phyloP scores from a whole-genome alignment of 106 monocot species.

The Phalaenopsis equestris region DNA sequence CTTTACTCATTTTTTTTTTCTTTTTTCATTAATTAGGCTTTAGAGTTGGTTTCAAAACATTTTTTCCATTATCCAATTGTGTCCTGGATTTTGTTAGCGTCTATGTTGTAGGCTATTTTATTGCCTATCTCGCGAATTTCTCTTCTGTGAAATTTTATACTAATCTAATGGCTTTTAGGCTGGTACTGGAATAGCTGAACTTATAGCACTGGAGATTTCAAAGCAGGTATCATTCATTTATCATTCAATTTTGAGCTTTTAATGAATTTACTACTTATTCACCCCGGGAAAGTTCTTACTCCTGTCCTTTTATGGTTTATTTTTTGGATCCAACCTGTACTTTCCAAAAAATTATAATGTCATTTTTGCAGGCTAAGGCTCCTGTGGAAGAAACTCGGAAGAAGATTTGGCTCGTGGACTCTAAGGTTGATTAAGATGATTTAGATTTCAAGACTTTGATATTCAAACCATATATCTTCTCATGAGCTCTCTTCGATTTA shows the following conservation, averaged over 20 bases:
- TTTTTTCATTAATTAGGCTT: too few relatives aligned
- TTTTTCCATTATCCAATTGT: too few relatives aligned
- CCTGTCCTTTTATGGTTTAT: neutral
- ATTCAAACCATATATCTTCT: too few relatives aligned
- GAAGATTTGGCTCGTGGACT: constrained; percentile 93
- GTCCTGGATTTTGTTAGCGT: too few relatives aligned
- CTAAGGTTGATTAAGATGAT: constrained; percentile 42
- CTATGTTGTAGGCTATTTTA: too few relatives aligned
- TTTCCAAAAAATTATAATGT: neutral
- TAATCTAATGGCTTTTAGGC: neutral
- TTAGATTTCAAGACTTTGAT: too few relatives aligned
- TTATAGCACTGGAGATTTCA: constrained; percentile 82
- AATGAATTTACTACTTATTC: neutral
- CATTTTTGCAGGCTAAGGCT: constrained; percentile 35
- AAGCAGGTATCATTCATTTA: constrained; percentile 43
- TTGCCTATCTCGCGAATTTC: neutral
- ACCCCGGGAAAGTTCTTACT: neutral
- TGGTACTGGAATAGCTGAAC: constrained; percentile 86
- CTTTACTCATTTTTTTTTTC: too few relatives aligned
- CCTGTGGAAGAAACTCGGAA: constrained; percentile 64
- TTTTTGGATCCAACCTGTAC: neutral
- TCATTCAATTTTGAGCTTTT: neutral
- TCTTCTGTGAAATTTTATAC: neutral
- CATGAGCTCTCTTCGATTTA: neutral
- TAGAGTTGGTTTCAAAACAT: too few relatives aligned